A percentile compares a stretch with the other conserved stretches of the same genome.
Evolutionary conservation across 139 green algal genomes (phyloP).

Genomic region (Chlamydomonas incerta): DNA sequence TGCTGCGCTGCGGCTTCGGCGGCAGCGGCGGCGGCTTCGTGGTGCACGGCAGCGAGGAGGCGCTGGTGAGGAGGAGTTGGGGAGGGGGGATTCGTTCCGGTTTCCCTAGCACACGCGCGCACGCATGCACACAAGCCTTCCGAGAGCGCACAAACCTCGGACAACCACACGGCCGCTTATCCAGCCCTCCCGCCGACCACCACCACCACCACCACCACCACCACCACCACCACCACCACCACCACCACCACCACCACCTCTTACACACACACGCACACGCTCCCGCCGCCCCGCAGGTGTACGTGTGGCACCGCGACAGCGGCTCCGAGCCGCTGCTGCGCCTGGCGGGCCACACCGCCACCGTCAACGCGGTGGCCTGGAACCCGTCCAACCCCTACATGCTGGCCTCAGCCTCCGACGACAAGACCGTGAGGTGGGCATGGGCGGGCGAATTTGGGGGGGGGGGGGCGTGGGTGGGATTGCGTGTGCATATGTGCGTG

Average conservation of each 20-base stretch:
- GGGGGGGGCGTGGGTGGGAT: too few species aligned
- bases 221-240: too few species aligned
- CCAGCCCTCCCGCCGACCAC: too few species aligned
- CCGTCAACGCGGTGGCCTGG: slow-evolving; percentile 87
- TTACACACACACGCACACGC: neutral
- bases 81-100: too few species aligned
- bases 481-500: too few species aligned
- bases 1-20: slow-evolving; percentile 91
- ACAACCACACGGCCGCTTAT: too few species aligned
- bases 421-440: slow-evolving; percentile 68
- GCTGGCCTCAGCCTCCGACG: slow-evolving; percentile 83
- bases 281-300: slow-evolving; percentile 62
- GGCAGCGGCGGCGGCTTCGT: slow-evolving; percentile 82
- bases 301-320: slow-evolving; percentile 88
- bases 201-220: too few species aligned
- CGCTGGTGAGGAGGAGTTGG: slow-evolving; percentile 60
- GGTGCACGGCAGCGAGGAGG: slow-evolving; percentile 84
- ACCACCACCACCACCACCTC: too few species aligned
- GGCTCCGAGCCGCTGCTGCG: slow-evolving; percentile 76
- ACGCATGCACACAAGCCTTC: too few species aligned
- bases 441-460: too few species aligned
- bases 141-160: too few species aligned
- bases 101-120: too few species aligned
- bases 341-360: slow-evolving; percentile 80
- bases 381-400: slow-evolving; percentile 83